Evolutionary conservation across 2,329 filamentous ascomycete genomes (phyloP), one percentile per base, ranked within the genome.

Genomic region (Westerdykella ornata): DNA sequence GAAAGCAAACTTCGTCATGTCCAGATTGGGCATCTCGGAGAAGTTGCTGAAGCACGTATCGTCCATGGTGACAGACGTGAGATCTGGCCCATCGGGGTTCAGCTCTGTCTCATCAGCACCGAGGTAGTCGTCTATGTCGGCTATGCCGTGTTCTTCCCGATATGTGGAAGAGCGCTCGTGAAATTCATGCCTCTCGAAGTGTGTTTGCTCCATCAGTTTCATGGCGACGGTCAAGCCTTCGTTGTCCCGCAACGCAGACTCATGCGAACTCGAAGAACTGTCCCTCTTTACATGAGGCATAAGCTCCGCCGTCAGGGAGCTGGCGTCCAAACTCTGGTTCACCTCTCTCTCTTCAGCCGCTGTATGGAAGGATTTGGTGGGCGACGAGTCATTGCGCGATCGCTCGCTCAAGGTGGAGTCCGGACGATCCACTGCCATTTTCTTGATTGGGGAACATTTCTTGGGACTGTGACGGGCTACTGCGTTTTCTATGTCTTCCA

Each of bases 31-130:
- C 40, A 95, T 80, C 7, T 87, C 88, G 1, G 90, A 96, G 66
- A 96, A 96, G 11, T 77, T 81, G 70, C 88, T 95, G 62, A 94
- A 85, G 57, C 77, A 83, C 68, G 81, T 84, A 52, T 87, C 82
- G 50, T 88, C 83, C 11, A 73, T 51, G 51, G 51, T 72, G 65
- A 42, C 63, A 37, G 42, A 63, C 39, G 48, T 59, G 14, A 53
- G 36, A 4, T 59, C 58, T 22, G 41, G 58, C 2, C 53, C 59
- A 36, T 66, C 62, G 11, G 46, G 57, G 33, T 61, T 59, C 46
- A 58, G 63, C 3, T 65, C 60, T 5, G 46, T 46, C n/a, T 54
- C 46, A 1, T 54, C 49, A 15, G 42, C 44, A 2, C 37, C 46
- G 15, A 56, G 55, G 8, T 33, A 33, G 29, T 57, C 52, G 34